Conservation (phyloP, 2,329 filamentous ascomycete species). For the Trichoderma arundinaceum region DNA sequence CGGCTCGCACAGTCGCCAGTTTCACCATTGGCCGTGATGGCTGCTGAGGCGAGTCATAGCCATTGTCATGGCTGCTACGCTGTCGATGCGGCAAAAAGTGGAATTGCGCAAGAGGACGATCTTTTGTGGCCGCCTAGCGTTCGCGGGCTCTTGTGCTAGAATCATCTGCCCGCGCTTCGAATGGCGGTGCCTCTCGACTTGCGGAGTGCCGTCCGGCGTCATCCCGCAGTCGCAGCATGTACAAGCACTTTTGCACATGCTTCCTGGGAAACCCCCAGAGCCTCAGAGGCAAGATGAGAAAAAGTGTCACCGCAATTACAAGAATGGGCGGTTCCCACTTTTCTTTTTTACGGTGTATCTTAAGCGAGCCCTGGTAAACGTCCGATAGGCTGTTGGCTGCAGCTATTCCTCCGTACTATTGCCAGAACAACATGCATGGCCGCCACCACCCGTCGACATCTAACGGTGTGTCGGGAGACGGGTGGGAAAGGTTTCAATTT, state of each 20-base stretch:
- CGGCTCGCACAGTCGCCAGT: not conserved
- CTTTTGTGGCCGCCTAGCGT: constrained; percentile 1
- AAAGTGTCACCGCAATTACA: constrained; percentile 27
- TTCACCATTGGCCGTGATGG: not conserved
- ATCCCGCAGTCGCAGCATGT: not conserved
- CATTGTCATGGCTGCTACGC: too few relatives aligned
- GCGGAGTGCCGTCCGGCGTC: too few relatives aligned
- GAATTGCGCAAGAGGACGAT: not conserved
- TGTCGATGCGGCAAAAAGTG: constrained; percentile 26
- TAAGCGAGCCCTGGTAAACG: constrained; percentile 26
- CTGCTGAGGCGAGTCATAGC: constrained; percentile 13
- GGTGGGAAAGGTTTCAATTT: constrained; percentile 10
- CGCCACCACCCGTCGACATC: constrained; percentile 14
- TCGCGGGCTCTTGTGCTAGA: not conserved
- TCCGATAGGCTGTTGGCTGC: constrained; percentile 25
- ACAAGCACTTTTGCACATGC: constrained; percentile 13
- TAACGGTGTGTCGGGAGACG: constrained; percentile 23
- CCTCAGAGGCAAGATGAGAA: not conserved
- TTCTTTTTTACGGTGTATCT: constrained; percentile 22
- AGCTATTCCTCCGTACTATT: constrained; percentile 22
- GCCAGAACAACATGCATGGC: constrained; percentile 18
- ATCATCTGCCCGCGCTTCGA: constrained; percentile 2
- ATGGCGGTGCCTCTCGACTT: not conserved
- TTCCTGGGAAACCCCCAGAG: not conserved
- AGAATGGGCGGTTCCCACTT: constrained; percentile 1